phyloP scores from a whole-genome alignment of 371 early-diverging fungal species.

The Apophysomyces ossiformis region DNA sequence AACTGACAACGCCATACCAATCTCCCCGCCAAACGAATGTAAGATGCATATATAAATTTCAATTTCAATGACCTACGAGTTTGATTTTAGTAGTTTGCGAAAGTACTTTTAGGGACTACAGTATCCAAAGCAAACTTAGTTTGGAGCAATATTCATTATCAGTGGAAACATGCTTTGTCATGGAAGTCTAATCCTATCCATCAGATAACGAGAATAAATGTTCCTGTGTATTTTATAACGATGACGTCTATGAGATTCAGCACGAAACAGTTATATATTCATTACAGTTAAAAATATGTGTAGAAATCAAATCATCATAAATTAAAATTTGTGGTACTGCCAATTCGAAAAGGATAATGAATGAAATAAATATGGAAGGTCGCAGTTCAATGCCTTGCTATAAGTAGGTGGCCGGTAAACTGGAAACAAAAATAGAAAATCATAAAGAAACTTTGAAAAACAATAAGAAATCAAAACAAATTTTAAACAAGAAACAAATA shows the following conservation, averaged over 20 bases:
- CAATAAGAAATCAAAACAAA: background rate
- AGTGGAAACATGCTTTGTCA: background rate
- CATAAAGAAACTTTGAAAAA: slow-evolving; percentile 9
- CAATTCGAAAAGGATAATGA: slow-evolving; percentile 15
- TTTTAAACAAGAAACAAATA: slow-evolving; percentile 15
- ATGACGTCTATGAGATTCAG: background rate
- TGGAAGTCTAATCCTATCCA: too few species aligned
- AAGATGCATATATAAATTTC: too few species aligned
- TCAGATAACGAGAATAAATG: background rate
- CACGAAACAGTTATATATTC: too few species aligned
- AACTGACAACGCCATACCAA: too few species aligned
- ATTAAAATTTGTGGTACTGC: slow-evolving; percentile 15
- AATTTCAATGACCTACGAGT: too few species aligned
- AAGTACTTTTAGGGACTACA: too few species aligned
- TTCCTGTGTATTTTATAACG: slow-evolving; percentile 5
- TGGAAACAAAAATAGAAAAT: slow-evolving; percentile 10
- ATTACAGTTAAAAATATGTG: background rate
- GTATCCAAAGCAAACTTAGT: too few species aligned
- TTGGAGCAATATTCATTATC: background rate
- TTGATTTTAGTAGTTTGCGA: too few species aligned
- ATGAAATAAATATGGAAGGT: slow-evolving; percentile 12
- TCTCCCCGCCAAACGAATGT: too few species aligned
- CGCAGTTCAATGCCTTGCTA: slow-evolving; percentile 17
- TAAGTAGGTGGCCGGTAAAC: background rate
- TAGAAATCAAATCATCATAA: slow-evolving; percentile 5